These are phyloP conservation scores for Marasmius sp. DNA, from an alignment of 1,284 basidiomycete species.

Conservation along the genomic window DNA sequence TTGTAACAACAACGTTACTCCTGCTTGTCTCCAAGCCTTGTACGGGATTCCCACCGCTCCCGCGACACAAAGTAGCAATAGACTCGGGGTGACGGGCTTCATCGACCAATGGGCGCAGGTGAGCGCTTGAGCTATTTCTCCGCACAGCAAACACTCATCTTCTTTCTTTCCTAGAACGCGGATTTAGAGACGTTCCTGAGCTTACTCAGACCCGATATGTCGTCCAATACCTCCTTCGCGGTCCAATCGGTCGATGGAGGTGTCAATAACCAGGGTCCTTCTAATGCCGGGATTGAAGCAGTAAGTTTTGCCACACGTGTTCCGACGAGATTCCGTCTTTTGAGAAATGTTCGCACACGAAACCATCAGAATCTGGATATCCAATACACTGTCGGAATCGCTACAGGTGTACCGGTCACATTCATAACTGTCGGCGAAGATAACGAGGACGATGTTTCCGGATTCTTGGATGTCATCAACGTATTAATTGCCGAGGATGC, in stretches of 20 bases:
- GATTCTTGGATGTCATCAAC: conserved; percentile 20
- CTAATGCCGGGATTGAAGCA: conserved; percentile 26
- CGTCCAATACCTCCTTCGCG: conserved; percentile 19
- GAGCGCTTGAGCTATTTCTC: background rate
- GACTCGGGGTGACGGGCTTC: conserved; percentile 24
- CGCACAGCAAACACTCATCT: background rate
- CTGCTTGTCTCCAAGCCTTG: conserved; percentile 22
- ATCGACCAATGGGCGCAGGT: conserved; percentile 22
- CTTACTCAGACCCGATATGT: conserved; percentile 20
- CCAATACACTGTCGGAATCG: conserved; percentile 35
- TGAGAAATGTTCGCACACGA: background rate
- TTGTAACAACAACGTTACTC: conserved; percentile 17
- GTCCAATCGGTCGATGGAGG: conserved; percentile 27
- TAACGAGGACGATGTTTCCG: conserved; percentile 23
- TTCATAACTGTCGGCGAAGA: conserved; percentile 28
- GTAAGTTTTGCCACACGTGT: conserved; percentile 10
- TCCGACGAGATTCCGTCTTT: background rate
- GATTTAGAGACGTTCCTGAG: conserved; percentile 19
- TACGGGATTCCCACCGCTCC: conserved; percentile 25
- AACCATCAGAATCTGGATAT: conserved; percentile 29
- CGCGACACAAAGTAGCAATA: conserved; percentile 16
- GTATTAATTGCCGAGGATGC: conserved; percentile 2
- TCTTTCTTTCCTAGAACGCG: conserved; percentile 4
- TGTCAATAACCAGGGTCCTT: conserved; percentile 19
- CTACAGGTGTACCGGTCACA: conserved; percentile 24